Evolutionary conservation across 129 eudicot species (phyloP), one percentile per base, ranked within the genome.

Genomic region (Mikania micrantha): DNA sequence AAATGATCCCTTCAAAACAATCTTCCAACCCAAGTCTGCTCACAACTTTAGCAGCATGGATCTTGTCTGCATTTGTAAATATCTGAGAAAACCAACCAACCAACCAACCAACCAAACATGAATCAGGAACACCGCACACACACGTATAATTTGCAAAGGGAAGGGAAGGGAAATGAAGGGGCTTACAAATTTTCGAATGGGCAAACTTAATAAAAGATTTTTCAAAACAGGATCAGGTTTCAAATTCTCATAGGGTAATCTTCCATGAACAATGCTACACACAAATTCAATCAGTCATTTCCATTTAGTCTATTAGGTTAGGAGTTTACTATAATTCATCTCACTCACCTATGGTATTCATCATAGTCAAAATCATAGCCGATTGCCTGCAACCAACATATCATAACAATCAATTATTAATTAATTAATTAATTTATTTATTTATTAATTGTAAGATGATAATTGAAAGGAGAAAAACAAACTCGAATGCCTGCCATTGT

Each of bases 401-500:
- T 44, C 3, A 47, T 4, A 12, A n/a, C 13, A 49, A 49, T 48
- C 8, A 32, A 32, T 32, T 32, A 32, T 32, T 29, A 31, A 13
- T 13, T 7, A 32, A 15, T 4, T 66, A 21, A 32, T 4, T 40
- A 40, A 40, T n/a, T n/a, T n/a, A n/a, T n/a, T n/a, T n/a, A n/a
- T n/a, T n/a, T n/a, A n/a, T n/a, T n/a, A n/a, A n/a, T n/a, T n/a
- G n/a, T n/a, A n/a, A n/a, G n/a, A n/a, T n/a, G n/a, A n/a, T n/a
- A 72, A 9, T 20, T 5, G 36, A 53, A n/a, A 22, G 1, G 27
- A 47, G 25, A 15, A 16, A 29, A 3, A 20, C 19, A 11, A 20
- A 91, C 98, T 83, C 96, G 88, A 42, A 92, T 89, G 65, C 98
- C 98, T 15, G 96, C 96, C 91, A 92, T 82, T 60, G 98, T 92